A percentile compares a stretch with the other conserved stretches of the same genome.
Conservation (phyloP, 148 eudicot genomes). For the Fagopyrum esculentum region DNA sequence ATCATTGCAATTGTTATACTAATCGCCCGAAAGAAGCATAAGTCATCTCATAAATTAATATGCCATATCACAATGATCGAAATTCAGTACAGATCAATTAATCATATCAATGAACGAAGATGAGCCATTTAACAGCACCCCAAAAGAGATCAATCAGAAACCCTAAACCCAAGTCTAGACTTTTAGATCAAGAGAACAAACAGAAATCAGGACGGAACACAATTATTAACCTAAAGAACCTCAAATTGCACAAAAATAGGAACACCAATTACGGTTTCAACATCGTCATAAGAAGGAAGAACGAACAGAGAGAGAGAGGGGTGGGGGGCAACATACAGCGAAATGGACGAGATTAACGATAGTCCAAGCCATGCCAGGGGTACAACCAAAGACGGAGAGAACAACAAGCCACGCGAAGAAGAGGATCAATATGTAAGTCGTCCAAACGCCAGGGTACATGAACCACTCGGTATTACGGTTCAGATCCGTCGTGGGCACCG, state of each 20-base stretch:
- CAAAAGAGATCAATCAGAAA: background rate
- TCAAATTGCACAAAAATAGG: background rate
- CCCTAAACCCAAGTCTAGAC: constrained; percentile 14
- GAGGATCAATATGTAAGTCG: constrained; percentile 60
- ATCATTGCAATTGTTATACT: background rate
- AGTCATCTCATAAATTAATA: background rate
- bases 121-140: background rate
- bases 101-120: background rate
- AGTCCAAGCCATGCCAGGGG: constrained; percentile 90
- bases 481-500: constrained; percentile 70
- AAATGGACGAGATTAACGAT: constrained; percentile 65
- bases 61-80: background rate
- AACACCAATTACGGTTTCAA: background rate
- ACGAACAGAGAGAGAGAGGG: background rate
- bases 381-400: constrained; percentile 58
- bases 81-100: background rate
- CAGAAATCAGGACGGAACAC: background rate
- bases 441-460: constrained; percentile 88
- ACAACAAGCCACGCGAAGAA: constrained; percentile 77
- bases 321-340: constrained; percentile 28
- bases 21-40: background rate
- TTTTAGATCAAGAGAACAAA: background rate
- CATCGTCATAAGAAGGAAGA: background rate
- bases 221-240: background rate
- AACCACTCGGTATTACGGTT: constrained; percentile 89